Base-by-base conservation (phyloP, 73 alveolate species). In the Tetrahymena thermophila region DNA sequence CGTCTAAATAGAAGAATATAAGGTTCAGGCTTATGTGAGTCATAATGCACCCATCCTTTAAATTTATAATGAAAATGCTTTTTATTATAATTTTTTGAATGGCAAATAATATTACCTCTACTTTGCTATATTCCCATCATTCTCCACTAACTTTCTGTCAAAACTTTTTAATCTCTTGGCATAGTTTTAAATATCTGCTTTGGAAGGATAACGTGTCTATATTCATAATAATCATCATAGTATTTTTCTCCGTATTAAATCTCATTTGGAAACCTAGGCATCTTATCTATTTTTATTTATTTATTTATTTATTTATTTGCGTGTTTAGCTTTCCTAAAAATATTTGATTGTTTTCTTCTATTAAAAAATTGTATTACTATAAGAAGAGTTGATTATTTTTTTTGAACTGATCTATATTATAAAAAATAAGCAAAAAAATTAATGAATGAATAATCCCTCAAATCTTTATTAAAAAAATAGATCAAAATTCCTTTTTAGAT, bases 121-220 rank as follows among this genome's bases (percentile, higher is more conserved):
- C 98, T 94, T 97, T 98, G 97, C 95, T 98, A 97, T 37, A 98
- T 99, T 25, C 99, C 99, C 17, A 98, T 97, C 35, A 98, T 56
- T 97, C 99, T 97, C 99, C 99, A 98, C 93, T 98, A 98, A 71
- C 58, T 93, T 94, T 98, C 99, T 44, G 98, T 96, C 37, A 98
- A 97, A 31, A 98, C 28, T 50, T 96, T 96, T 93, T 23, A 97
- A 94, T 50, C 83, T 15, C 83, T 50, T 50, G 83, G 83, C 83
- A 50, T 50, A 16, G 83, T 50, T 50, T 50, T 50, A 50, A 50
- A 50, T 14, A 50, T 50, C 10, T 50, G 83, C 83, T 50, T 50
- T 15, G 83, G 83, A n/a, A 96, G 96, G 28, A 94, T 85, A 21
- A 96, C 97, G 58, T 96, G 98, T 19, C 97, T 94, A 93, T 96